These are phyloP conservation scores for Penicillium concentricum DNA, from an alignment of 2,329 filamentous ascomycete species.

Conservation along the genomic window DNA sequence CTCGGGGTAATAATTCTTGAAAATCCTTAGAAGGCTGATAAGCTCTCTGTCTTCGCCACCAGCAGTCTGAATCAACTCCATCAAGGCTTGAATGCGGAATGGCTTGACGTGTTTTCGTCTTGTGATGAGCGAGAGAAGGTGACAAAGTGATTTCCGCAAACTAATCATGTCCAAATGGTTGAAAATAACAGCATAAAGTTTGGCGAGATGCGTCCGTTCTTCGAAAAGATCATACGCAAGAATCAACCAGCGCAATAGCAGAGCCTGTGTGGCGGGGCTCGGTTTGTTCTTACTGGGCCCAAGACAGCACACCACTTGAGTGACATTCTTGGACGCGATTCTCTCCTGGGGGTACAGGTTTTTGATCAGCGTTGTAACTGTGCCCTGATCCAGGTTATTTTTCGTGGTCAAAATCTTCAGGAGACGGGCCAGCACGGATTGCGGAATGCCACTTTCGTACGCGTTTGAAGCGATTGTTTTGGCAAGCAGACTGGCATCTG, in stretches of 20 bases:
- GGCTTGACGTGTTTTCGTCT: constrained; percentile 79
- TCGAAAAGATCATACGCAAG: constrained; percentile 72
- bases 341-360: constrained; percentile 72
- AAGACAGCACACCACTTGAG: constrained; percentile 69
- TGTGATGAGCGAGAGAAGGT: constrained; percentile 76
- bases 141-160: constrained; percentile 68
- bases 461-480: constrained; percentile 62
- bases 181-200: constrained; percentile 74
- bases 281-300: constrained; percentile 76
- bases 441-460: constrained; percentile 67
- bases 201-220: constrained; percentile 61
- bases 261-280: constrained; percentile 66
- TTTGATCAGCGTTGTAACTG: constrained; percentile 65
- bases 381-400: constrained; percentile 73
- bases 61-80: constrained; percentile 49
- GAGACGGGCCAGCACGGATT: constrained; percentile 60
- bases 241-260: constrained; percentile 75
- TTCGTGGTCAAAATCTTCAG: constrained; percentile 66
- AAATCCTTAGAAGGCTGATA: constrained; percentile 73
- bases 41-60: constrained; percentile 71
- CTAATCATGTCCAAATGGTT: constrained; percentile 78
- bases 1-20: constrained; percentile 87
- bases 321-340: constrained; percentile 60
- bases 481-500: constrained; percentile 62
- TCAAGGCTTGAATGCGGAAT: constrained; percentile 74